Evolutionary conservation across 2,329 filamentous ascomycete species (phyloP), one percentile per base, ranked within the genome.

Genomic region (Neopestalotiopsis sp.): DNA sequence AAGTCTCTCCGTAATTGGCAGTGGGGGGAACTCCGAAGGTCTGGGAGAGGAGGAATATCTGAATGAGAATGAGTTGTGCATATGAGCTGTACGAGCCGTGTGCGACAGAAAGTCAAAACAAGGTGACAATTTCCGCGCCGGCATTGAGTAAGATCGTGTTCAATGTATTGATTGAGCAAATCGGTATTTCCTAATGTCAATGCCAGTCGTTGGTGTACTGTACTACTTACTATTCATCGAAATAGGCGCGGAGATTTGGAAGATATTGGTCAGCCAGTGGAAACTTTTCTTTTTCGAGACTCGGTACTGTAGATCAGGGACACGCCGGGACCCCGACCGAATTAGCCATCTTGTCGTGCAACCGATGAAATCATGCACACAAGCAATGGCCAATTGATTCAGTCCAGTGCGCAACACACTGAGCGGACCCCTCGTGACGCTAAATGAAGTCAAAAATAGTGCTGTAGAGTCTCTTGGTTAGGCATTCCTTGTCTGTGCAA

Each of bases 281-380:
- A 57, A 59, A 52, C 45, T 52, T 52, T 52, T 70, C 70, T 69
- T 72, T 66, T 24, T 58, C 68, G 40, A 66, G 63, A 64, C 63
- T 69, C 70, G 72, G 73, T 68, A 73, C 69, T 68, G 71, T 57
- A 75, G 76, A 77, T 77, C 75, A 77, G 65, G 65, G 65, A 59
- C 52, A 52, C 45, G 20, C 52, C 74, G 74, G 75, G 75, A 73
- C 70, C 69, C 72, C 69, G 70, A 71, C 69, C 72, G 65, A 73
- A 61, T 68, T 68, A 68, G 70, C 70, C 71, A 71, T 69, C 70
- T 73, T 20, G 59, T 34, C 30, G 28, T 20, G 59, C 59, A 34
- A 20, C 57, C 30, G 34, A 34, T 61, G 28, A 20, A 61, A 61
- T 30, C 57, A 59, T 59, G 24, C 24, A 59, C 10, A 59, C 10